Evolutionary conservation across 805 yeast genomes (phyloP).

Genomic region (Hanseniaspora vineae): DNA sequence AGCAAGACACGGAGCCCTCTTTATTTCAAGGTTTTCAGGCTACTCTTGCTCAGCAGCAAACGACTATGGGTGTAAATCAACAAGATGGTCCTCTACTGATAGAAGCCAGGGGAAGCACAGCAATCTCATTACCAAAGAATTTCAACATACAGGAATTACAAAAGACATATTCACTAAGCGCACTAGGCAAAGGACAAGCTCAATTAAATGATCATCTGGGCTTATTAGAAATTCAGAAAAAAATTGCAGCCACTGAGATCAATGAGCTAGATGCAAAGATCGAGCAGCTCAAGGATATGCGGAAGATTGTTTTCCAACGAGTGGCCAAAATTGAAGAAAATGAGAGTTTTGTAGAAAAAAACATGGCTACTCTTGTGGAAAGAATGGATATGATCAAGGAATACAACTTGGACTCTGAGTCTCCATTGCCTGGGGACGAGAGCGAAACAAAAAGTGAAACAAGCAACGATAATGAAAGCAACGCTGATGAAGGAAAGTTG

Average conservation of each 20-base stretch:
- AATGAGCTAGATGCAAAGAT: conserved; percentile 49
- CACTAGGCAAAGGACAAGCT: conserved; percentile 26
- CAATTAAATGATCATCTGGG: conserved; percentile 36
- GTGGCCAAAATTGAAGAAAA: conserved; percentile 49
- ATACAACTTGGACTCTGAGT: conserved; percentile 22
- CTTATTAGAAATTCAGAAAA: conserved; percentile 47
- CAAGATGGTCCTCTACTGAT: conserved; percentile 11
- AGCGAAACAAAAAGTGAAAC: conserved; percentile 27
- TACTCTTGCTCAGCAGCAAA: conserved; percentile 11
- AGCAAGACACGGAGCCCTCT: conserved; percentile 27
- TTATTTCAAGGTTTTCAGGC: conserved; percentile 63
- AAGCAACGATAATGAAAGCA: conserved; percentile 17
- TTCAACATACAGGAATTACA: conserved; percentile 30
- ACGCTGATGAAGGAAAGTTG: too few relatives aligned
- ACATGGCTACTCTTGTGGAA: conserved; percentile 30
- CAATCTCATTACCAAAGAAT: conserved; percentile 26
- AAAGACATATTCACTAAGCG: conserved; percentile 29
- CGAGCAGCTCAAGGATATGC: conserved; percentile 33
- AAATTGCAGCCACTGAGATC: conserved; percentile 51
- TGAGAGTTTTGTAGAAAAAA: conserved; percentile 42
- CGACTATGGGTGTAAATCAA: conserved; percentile 13
- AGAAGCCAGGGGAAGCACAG: conserved; percentile 10
- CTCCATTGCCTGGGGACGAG: conserved; percentile 2
- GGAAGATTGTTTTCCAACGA: conserved; percentile 43
- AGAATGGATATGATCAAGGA: conserved; percentile 32